Base-by-base conservation (phyloP, 2,329 filamentous ascomycete species). In the Ophiostoma himal-ulmi region DNA sequence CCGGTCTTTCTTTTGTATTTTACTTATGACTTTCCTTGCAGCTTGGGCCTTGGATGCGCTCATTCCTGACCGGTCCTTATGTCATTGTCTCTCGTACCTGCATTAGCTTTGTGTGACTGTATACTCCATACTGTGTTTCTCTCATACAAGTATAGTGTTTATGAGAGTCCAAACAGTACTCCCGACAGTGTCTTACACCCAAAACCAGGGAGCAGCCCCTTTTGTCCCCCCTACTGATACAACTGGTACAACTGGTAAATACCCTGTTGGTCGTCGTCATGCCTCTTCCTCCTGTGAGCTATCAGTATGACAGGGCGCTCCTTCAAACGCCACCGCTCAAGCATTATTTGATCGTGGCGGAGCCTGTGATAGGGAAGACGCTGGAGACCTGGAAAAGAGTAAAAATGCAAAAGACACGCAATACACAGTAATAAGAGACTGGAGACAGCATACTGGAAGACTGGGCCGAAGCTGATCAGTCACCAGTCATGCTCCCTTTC, bases 71-170 rank as follows among this genome's bases (percentile, higher is more conserved):
- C 14, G 57, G 57, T 62, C 26, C 26, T 62, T 62, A 17, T 62
- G 57, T 34, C 54, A 62, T 26, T 62, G 57, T 36, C 26, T 34
- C 26, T 62, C 57, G 57, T 62, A 62, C 57, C 26, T 62, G 57
- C 57, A 62, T 62, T 62, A 62, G 57, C 54, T n/a, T 11, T 30
- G 26, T 60, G 17, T 60, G 57, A 30, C 57, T 26, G n/a, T 60
- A 5, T 34, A 26, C 1, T 11, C n/a, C 48, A 60, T 30, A 60
- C n/a, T 60, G 22, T 60, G 22, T 34, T 30, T 10, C 1, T 34
- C 26, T 14, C 26, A 30, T 34, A 34, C 54, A 22, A 22, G n/a
- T 17, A 20, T 26, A 26, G 11, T 62, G 26, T 14, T 17, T 62
- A 30, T 62, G 57, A 26, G 2, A 14, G 7, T 1, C 11, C 20